Evolutionary conservation across 23 red algal genomes (phyloP).

Genomic region (Cyanidium caldarium): DNA sequence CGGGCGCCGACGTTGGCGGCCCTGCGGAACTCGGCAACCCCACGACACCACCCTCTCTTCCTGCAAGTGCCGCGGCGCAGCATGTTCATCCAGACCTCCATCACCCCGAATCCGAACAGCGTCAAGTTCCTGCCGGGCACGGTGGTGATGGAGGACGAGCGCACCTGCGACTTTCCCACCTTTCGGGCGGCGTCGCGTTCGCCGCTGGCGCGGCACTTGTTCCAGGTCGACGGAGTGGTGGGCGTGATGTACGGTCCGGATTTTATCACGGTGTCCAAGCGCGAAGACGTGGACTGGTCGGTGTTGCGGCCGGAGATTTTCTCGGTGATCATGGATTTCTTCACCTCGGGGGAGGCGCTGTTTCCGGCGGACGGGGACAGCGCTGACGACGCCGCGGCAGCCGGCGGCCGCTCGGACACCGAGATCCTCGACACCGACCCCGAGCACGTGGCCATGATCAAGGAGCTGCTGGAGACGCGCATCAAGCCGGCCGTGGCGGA

Average conservation of each 20-base stretch:
- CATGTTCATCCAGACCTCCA: conserved; percentile 86
- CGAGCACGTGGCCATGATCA: conserved; percentile 98
- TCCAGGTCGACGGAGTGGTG: conserved; percentile 52
- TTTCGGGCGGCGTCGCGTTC: conserved; percentile 14
- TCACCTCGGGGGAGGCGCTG: conserved; percentile 8
- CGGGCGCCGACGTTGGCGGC: too few relatives aligned
- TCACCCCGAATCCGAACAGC: conserved; percentile 82
- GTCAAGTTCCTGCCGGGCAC: conserved; percentile 90
- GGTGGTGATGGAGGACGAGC: conserved; percentile 41
- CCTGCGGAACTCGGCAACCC: too few relatives aligned
- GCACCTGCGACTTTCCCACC: conserved; percentile 50
- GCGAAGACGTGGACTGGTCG: conserved; percentile 48
- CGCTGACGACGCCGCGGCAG: not conserved
- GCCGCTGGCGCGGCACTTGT: conserved; percentile 62
- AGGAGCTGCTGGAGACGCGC: conserved; percentile 91
- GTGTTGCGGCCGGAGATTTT: conserved; percentile 86
- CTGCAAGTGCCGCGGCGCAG: not conserved
- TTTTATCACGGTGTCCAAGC: conserved; percentile 90
- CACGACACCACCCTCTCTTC: not conserved
- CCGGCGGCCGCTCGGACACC: conserved; percentile 15
- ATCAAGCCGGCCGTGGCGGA: conserved; percentile 94
- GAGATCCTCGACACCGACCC: conserved; percentile 44
- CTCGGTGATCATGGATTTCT: conserved; percentile 79
- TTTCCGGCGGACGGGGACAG: conserved; percentile 13
- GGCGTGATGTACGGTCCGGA: conserved; percentile 73